Base-by-base conservation (phyloP, 1,284 basidiomycete genomes). In the Papiliotrema terrestris region DNA sequence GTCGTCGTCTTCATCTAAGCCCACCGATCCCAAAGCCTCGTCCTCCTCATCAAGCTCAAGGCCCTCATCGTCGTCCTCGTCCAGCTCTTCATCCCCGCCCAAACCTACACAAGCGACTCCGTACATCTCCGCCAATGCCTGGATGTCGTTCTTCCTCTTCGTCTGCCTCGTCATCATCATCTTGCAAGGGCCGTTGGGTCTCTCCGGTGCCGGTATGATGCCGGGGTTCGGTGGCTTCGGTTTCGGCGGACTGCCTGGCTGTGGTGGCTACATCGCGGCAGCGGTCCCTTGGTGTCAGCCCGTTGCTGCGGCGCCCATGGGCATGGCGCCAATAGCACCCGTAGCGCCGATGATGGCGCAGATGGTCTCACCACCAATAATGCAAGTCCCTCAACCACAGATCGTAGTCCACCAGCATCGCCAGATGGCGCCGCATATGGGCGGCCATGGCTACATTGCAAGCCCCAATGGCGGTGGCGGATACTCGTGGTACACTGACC, bases 81-180 rank as follows among this genome's bases (percentile, higher is more conserved):
- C 59, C 17, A 56, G 56, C 11, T 51, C 47, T 14, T 35, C 43
- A n/a, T 55, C 56, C 2, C 51, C 57, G 15, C 22, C 49, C 0
- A 59, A 56, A 37, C 57, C 66, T 4, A 56, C 63, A 1, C 55
- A 58, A 17, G 41, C 63, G 4, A 58, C 60, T 14, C 68, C 69
- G 2, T 52, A 59, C 25, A 71, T 71, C 50, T 55, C 60, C 25
- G 61, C 67, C 23, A 69, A 68, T 45, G 66, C 66, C 9, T 71
- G 69, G 69, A 71, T 71, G 69, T 57, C 54, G 2, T 71, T 69
- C 56, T 69, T 71, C 61, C 63, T 71, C 36, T 71, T 71, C 45
- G 60, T 59, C 48, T 71, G 69, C 47, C 51, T 71, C 17, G 64
- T 69, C 14, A 52, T 71, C 43, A 69, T 71, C 59, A 69, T 71